A percentile compares a stretch with the other conserved stretches of the same genome.
Conservation (phyloP, 148 eudicot genomes). For the Cornus kousa region DNA sequence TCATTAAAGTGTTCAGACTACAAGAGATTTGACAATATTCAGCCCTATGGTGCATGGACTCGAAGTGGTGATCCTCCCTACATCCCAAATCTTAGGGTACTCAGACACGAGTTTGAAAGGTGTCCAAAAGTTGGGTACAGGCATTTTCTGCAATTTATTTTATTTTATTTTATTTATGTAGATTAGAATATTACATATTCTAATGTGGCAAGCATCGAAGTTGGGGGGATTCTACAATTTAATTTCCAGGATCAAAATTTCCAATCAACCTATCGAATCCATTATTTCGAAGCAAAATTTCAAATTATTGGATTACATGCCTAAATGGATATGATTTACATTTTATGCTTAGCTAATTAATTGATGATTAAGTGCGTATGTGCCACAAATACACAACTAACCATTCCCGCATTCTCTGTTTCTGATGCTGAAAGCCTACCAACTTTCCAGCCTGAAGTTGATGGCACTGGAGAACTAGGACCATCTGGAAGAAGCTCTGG, state of each 20-base stretch:
- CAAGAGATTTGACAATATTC: not conserved
- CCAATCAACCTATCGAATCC: not conserved
- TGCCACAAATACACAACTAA: conserved; percentile 18
- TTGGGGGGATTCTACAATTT: not conserved
- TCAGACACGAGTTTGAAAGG: too few species aligned
- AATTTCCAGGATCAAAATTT: not conserved
- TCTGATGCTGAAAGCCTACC: conserved; percentile 29
- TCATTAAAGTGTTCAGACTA: not conserved
- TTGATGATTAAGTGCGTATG: not conserved
- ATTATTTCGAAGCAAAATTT: not conserved
- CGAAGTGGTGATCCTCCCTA: too few species aligned
- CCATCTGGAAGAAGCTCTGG: conserved; percentile 32
- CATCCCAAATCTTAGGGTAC: too few species aligned
- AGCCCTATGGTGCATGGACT: not conserved
- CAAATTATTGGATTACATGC: not conserved
- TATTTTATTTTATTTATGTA: not conserved
- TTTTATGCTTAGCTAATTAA: not conserved
- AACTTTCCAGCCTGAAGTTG: conserved; percentile 29
- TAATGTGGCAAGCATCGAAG: conserved; percentile 1
- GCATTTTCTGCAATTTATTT: not conserved
- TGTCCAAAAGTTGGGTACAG: too few species aligned
- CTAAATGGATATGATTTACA: not conserved
- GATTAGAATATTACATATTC: not conserved
- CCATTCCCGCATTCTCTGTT: conserved; percentile 45
- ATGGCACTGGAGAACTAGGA: conserved; percentile 26